These are phyloP conservation scores for Umbilicaria muhlenbergii DNA, from an alignment of 495 filamentous ascomycete genomes.

Conservation along the genomic window DNA sequence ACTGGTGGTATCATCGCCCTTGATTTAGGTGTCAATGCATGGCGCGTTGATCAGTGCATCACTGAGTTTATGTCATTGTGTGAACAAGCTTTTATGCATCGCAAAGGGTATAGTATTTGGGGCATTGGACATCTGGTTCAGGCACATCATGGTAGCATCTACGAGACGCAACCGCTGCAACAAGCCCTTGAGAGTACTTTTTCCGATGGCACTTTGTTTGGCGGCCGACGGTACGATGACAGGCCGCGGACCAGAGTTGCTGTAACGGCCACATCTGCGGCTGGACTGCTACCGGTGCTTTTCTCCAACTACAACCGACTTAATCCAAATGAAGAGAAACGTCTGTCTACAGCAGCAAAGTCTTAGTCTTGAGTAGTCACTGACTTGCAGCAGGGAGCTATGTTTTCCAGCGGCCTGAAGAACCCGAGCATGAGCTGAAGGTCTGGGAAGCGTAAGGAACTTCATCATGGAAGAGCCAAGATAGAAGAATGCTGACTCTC, in stretches of 20 bases:
- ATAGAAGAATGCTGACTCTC: constrained; percentile 6
- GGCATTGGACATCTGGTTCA: constrained; percentile 14
- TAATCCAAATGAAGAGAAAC: constrained; percentile 1
- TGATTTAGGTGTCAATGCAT: constrained; percentile 33
- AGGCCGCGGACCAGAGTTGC: constrained; percentile 29
- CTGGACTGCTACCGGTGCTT: constrained; percentile 21
- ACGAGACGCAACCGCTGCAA: constrained; percentile 25
- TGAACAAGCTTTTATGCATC: constrained; percentile 25
- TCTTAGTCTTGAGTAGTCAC: background rate
- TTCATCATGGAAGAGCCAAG: constrained; percentile 20
- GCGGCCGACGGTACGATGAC: constrained; percentile 15
- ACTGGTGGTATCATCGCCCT: constrained; percentile 42
- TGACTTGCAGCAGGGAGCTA: constrained; percentile 11
- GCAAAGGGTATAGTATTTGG: constrained; percentile 21
- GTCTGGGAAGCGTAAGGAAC: constrained; percentile 34
- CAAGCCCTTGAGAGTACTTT: constrained; percentile 18
- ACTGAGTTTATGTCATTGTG: constrained; percentile 26
- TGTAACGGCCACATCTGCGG: constrained; percentile 24
- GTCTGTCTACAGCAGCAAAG: background rate
- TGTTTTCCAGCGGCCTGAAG: constrained; percentile 26
- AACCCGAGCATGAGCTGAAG: constrained; percentile 25
- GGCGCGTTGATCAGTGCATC: constrained; percentile 26
- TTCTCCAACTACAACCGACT: constrained; percentile 34
- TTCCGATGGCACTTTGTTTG: constrained; percentile 21
- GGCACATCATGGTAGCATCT: constrained; percentile 23